Conservation (phyloP, 805 yeast genomes). For the Suhomyces tanzawaensis region DNA sequence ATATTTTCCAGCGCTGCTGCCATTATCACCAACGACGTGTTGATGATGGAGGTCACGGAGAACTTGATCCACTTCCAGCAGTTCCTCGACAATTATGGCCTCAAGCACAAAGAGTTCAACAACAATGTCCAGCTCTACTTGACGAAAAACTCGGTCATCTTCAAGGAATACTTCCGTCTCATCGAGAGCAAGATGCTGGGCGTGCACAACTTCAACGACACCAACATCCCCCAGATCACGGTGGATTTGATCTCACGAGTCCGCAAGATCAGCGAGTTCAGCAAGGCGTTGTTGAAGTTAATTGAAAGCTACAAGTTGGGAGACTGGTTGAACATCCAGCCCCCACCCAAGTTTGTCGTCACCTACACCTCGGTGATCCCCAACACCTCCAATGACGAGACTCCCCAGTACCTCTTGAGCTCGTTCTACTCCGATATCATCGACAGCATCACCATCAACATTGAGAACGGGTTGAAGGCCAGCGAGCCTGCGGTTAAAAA, state of each 20-base stretch:
- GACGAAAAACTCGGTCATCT: conserved; percentile 34
- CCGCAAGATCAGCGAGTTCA: conserved; percentile 61
- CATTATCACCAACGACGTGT: conserved; percentile 24
- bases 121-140: conserved; percentile 15
- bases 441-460: conserved; percentile 63
- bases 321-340: conserved; percentile 64
- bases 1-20: conserved; percentile 12
- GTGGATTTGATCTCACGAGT: conserved; percentile 70
- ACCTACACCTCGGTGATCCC: conserved; percentile 50
- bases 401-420: conserved; percentile 54
- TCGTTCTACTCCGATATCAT: conserved; percentile 74
- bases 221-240: conserved; percentile 67
- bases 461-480: conserved; percentile 58
- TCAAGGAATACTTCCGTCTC: conserved; percentile 53
- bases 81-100: conserved; percentile 11
- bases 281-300: conserved; percentile 48
- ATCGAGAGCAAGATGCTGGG: conserved; percentile 51
- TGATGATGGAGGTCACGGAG: conserved; percentile 47
- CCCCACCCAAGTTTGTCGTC: conserved; percentile 46
- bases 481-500: conserved; percentile 27
- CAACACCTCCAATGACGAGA: conserved; percentile 30
- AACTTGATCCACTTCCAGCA: conserved; percentile 23
- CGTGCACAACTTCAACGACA: conserved; percentile 54
- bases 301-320: conserved; percentile 57
- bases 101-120: conserved; percentile 10